Percentiles rank a stretch among this genome's conserved stretches.
phyloP scores from a whole-genome alignment of 1,139 yeast genomes.

The Suhomyces wounanorum region DNA sequence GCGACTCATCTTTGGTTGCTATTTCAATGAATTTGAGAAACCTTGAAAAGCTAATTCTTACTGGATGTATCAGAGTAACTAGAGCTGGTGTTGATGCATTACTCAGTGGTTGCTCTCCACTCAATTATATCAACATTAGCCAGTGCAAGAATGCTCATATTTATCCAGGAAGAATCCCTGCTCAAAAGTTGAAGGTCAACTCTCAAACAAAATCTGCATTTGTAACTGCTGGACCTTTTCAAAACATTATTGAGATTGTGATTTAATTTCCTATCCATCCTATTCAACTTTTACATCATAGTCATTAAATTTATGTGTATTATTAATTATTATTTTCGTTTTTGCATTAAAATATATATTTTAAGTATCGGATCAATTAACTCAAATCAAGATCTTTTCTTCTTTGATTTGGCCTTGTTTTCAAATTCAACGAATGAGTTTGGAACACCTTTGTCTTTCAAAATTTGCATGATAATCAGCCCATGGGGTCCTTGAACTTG shows the following conservation, averaged over 20 bases:
- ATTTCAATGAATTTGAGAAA: conserved; percentile 57
- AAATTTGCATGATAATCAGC: conserved; percentile 54
- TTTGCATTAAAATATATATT: conserved; percentile 3
- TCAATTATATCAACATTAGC: conserved; percentile 58
- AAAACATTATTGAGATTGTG: conserved; percentile 58
- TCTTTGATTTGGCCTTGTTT: conserved; percentile 63
- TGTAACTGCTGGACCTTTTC: conserved; percentile 57
- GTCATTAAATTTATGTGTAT: not conserved
- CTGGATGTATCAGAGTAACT: conserved; percentile 76
- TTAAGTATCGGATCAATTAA: not conserved
- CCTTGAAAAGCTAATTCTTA: conserved; percentile 51
- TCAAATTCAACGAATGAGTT: conserved; percentile 59
- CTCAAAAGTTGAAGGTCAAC: conserved; percentile 53
- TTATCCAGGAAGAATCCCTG: conserved; percentile 59
- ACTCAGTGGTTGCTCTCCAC: conserved; percentile 55
- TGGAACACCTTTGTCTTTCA: conserved; percentile 69
- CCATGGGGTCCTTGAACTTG: conserved; percentile 92
- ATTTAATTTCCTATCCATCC: conserved; percentile 23
- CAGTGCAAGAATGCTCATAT: conserved; percentile 67
- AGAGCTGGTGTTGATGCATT: conserved; percentile 72
- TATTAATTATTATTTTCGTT: not conserved
- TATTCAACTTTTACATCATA: not conserved
- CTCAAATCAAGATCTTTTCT: conserved; percentile 30
- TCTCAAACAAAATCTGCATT: conserved; percentile 58
- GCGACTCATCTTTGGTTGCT: conserved; percentile 65